Percentiles rank a stretch among this genome's conserved stretches.
Conservation (phyloP, 1,284 basidiomycete species). For the Hymenochaete sp. region DNA sequence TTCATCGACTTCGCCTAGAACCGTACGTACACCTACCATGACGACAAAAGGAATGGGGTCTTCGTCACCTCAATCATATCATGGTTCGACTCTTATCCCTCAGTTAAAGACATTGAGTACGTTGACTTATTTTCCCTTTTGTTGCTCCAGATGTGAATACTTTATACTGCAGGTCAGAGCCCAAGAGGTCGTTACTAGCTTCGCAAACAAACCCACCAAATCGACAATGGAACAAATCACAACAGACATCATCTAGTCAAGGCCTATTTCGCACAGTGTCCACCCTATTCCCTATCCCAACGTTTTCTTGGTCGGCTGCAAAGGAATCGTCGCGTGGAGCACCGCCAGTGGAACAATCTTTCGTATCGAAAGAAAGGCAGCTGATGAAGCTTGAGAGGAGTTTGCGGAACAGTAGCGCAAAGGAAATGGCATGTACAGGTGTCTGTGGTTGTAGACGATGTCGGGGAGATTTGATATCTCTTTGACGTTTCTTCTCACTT, state of each 20-base stretch:
- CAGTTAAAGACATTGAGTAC: conserved; percentile 13
- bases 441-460: conserved; percentile 10
- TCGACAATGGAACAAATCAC: conserved; percentile 33
- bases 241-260: conserved; percentile 26
- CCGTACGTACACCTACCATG: background rate
- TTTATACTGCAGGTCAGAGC: too few species aligned
- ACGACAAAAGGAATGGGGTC: background rate
- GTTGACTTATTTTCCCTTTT: conserved; percentile 10
- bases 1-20: background rate
- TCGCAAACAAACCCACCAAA: conserved; percentile 23
- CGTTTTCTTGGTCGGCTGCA: background rate
- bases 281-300: conserved; percentile 43
- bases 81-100: conserved; percentile 53
- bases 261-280: conserved; percentile 38
- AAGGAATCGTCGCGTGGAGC: background rate
- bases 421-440: background rate
- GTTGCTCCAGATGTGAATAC: conserved; percentile 7
- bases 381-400: conserved; percentile 48
- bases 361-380: conserved; percentile 54
- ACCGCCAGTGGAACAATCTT: conserved; percentile 28
- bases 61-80: background rate
- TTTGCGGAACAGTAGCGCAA: conserved; percentile 26
- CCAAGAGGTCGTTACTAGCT: conserved; percentile 19
- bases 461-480: conserved; percentile 15
- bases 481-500: too few species aligned